A percentile compares a stretch with the other conserved stretches of the same genome.
These are phyloP conservation scores for Penicillium glabrum DNA, from an alignment of 2,329 filamentous ascomycete species.

Conservation along the genomic window DNA sequence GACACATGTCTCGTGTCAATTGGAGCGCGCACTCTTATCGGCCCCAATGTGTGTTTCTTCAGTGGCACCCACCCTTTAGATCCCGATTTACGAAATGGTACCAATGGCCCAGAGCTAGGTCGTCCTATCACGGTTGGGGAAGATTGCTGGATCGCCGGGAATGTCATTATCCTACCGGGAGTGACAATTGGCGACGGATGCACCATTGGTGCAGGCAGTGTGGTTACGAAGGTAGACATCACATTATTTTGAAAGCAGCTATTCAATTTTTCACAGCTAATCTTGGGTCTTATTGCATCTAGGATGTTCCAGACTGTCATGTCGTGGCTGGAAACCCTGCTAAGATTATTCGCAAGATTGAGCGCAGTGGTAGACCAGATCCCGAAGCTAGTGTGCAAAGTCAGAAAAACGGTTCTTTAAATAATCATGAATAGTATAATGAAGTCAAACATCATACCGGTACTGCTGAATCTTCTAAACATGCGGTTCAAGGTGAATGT, in stretches of 20 bases:
- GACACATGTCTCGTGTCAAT: slow-evolving; percentile 73
- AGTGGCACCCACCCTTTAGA: slow-evolving; percentile 74
- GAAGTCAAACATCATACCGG: neutral
- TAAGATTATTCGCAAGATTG: slow-evolving; percentile 7
- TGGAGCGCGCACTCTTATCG: slow-evolving; percentile 72
- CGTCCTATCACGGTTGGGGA: slow-evolving; percentile 71
- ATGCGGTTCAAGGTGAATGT: neutral
- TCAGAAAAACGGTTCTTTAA: neutral
- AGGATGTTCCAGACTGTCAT: slow-evolving; percentile 38
- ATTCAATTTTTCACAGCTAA: neutral
- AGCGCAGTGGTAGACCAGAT: neutral
- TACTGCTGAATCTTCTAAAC: neutral
- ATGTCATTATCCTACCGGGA: slow-evolving; percentile 69
- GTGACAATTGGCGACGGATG: slow-evolving; percentile 72
- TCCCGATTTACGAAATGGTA: slow-evolving; percentile 69
- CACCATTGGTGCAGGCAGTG: slow-evolving; percentile 74
- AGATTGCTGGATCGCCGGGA: slow-evolving; percentile 77
- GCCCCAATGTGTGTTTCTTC: slow-evolving; percentile 73
- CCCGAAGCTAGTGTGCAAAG: neutral
- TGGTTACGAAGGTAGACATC: slow-evolving; percentile 56
- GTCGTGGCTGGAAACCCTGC: slow-evolving; percentile 39
- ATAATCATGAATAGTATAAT: neutral
- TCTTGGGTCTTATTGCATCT: neutral
- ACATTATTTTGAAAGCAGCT: neutral
- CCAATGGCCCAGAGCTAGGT: slow-evolving; percentile 69